Conservation (phyloP, 768 basidiomycete species). For the Pisolithus orientalis region DNA sequence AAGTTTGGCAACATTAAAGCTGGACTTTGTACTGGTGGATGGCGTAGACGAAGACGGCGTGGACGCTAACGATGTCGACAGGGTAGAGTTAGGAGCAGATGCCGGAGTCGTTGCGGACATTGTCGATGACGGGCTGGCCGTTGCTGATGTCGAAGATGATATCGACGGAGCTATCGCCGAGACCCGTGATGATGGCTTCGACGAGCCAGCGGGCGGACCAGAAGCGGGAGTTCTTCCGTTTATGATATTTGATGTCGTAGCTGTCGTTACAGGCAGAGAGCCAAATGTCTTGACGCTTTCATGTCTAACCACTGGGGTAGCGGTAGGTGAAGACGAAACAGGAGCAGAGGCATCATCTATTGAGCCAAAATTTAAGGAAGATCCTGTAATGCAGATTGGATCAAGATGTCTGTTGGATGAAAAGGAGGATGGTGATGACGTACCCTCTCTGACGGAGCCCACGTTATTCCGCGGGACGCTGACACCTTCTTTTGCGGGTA, state of each 20-base stretch:
- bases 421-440: constrained; percentile 12
- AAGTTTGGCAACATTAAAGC: constrained; percentile 27
- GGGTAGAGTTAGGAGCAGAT: not conserved
- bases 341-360: constrained; percentile 75
- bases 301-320: constrained; percentile 55
- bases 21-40: constrained; percentile 17
- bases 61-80: constrained; percentile 22
- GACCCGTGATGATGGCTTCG: constrained; percentile 26
- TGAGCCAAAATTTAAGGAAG: constrained; percentile 81
- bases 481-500: constrained; percentile 75
- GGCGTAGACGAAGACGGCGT: constrained; percentile 12
- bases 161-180: constrained; percentile 13
- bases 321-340: constrained; percentile 78
- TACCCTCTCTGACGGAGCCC: constrained; percentile 64
- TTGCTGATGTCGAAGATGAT: constrained; percentile 27
- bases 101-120: constrained; percentile 5
- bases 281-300: constrained; percentile 81
- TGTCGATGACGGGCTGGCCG: constrained; percentile 29
- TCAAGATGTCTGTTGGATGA: not conserved
- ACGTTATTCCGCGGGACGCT: constrained; percentile 59
- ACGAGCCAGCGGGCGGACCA: constrained; percentile 34
- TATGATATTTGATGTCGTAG: constrained; percentile 39
- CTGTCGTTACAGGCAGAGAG: constrained; percentile 49
- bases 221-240: constrained; percentile 58
- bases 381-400: constrained; percentile 33